Evolutionary conservation across 2,329 filamentous ascomycete species (phyloP), one percentile per base, ranked within the genome.

Genomic region (Hirsutella thompsonii): DNA sequence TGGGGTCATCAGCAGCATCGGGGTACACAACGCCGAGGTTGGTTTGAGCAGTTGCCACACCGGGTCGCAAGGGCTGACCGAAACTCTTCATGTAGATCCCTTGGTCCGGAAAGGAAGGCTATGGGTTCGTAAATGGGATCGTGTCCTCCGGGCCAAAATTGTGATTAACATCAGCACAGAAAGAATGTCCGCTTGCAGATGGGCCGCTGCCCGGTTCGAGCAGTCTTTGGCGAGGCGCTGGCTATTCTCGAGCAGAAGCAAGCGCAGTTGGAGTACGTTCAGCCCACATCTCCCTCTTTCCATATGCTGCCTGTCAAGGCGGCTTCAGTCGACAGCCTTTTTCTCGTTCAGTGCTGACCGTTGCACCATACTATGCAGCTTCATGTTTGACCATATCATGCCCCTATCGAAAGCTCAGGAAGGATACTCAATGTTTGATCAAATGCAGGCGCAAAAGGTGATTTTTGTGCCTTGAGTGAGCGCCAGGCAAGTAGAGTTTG

Each of bases 311-410:
- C 23, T 26, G 23, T 26, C 23, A 26, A 26, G 6, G 6, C 11
- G 23, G 23, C 23, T 6, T 11, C 23, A 26, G 23, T 26, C 23
- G 11, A 26, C 23, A 26, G 6, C 23, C 6, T 6, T 26, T 11
- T n/a, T 6, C 11, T 26, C 23, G 6, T 26, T 11, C 11, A 11
- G 23, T 26, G 23, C 20, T 37, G 18, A 26, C 26, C 3, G 9
- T 18, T 14, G 30, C n/a, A 2, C 10, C 5, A 8, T 9, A 4
- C 23, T 10, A 28, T 38, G 21, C 32, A 83, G 81, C 43, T 87
- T 87, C 63, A 84, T 87, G 81, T 79, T 80, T 38, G 79, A 86
- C 45, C 78, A 82, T 49, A 72, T 84, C 49, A 83, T 86, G 78
- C 79, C 81, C 2, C 63, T 86, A 33, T 68, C 68, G 5, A 65